Base-by-base conservation (phyloP, 1,139 yeast species). In the Sugiyamaella paludigena region DNA sequence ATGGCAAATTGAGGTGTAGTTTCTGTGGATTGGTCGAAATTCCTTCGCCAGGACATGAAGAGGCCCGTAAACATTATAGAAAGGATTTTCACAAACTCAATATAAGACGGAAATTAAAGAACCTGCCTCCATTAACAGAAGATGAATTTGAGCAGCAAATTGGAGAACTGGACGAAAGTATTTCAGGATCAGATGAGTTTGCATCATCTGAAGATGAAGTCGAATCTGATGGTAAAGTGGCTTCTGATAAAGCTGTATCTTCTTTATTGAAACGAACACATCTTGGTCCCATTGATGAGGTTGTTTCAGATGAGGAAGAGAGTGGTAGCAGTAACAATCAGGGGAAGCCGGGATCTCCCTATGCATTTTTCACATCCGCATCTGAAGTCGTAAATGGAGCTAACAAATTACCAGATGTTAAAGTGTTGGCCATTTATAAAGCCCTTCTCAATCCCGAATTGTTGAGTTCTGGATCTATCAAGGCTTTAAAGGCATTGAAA, bases 391-490 rank as follows among this genome's bases (percentile, higher is more conserved):
- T n/a, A 28, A 12, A 27, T 19, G 32, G 24, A 6, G 4, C 26
- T 7, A 38, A 24, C 12, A 28, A 37, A 33, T 8, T 48, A 9
- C 31, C 51, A 7, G 57, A 67, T 0, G 70, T 69, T 1, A 75
- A 76, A 49, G 81, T 82, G 1, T 76, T 86, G 55, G 92, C 89
- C 0, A 70, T 82, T 0, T 91, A 83, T 68, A 89, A 89, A 60
- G 71, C 83, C 0, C 58, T 86, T n/a, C 80, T 87, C 58, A 58
- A 57, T 65, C 72, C 32, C 62, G 72, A 33, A 42, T 78, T 84
- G 57, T 4, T 19, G 24, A 19, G 24, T 19, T 19, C 24, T 19
- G 24, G 24, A 19, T 5, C 24, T 19, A 19, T 19, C 24, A 19
- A 19, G 24, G 69, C 77, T 2, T 66, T 80, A 36, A 64, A 62